These are phyloP conservation scores for Amyloporia xantha DNA, from an alignment of 768 basidiomycete genomes.

Conservation along the genomic window DNA sequence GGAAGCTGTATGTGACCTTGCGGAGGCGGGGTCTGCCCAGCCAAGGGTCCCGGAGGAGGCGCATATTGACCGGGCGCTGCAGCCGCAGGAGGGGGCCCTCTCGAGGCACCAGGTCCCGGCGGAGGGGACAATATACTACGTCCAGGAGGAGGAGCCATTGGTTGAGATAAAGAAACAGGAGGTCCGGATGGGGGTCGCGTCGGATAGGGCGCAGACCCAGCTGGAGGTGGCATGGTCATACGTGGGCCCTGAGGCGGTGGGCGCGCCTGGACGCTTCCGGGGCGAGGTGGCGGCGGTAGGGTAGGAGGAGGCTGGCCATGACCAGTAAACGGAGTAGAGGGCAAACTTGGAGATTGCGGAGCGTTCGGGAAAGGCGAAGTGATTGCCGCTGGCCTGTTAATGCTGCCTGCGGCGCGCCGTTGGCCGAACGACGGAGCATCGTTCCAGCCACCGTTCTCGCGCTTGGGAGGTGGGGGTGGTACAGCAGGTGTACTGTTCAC, in stretches of 20 bases:
- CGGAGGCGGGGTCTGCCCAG: slow-evolving; percentile 33
- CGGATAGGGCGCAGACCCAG: slow-evolving; percentile 23
- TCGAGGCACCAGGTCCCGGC: slow-evolving; percentile 26
- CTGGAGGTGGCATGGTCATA: slow-evolving; percentile 28
- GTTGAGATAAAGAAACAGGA: slow-evolving; percentile 21
- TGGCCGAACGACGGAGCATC: slow-evolving; percentile 61
- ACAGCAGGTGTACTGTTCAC: slow-evolving; percentile 35
- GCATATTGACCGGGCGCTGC: slow-evolving; percentile 40
- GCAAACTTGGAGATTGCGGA: slow-evolving; percentile 12
- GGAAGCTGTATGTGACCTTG: slow-evolving; percentile 15
- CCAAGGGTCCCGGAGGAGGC: slow-evolving; percentile 32
- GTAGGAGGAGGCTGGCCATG: slow-evolving; percentile 17
- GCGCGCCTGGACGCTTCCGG: slow-evolving; percentile 48
- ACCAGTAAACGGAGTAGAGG: slow-evolving; percentile 12
- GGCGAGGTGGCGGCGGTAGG: slow-evolving; percentile 52
- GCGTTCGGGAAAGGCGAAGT: slow-evolving; percentile 84
- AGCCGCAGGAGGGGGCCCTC: slow-evolving; percentile 31
- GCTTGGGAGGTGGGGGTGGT: slow-evolving; percentile 41
- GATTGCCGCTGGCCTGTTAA: slow-evolving; percentile 64
- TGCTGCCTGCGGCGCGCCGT: slow-evolving; percentile 40
- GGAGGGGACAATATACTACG: slow-evolving; percentile 42
- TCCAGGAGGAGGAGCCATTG: slow-evolving; percentile 31
- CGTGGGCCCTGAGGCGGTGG: slow-evolving; percentile 32
- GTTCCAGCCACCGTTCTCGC: slow-evolving; percentile 84
- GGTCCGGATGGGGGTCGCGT: slow-evolving; percentile 28